Base-by-base conservation (phyloP, 768 basidiomycete species). In the Tricholomella constricta region DNA sequence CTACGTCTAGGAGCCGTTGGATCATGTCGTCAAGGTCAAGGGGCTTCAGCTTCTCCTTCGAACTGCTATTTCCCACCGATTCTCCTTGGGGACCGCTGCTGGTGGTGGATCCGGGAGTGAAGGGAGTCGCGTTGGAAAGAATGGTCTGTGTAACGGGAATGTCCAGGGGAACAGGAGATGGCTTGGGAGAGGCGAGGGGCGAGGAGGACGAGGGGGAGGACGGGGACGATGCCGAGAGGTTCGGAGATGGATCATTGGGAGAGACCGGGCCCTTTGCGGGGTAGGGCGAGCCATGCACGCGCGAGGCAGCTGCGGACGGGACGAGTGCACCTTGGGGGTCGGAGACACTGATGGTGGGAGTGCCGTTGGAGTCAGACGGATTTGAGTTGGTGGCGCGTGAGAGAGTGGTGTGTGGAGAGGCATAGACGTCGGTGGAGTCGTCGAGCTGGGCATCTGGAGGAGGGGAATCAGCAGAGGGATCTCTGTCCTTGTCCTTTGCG, bases 1-100 rank as follows among this genome's bases (percentile, higher is more conserved):
- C 97, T 6, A 97, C 94, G 62, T 98, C 95, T 59, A 99, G 78
- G 41, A 99, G 81, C 45, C 96, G 86, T 66, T 90, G 87, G 65
- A 99, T 98, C 91, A 98, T 97, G 70, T 98, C 95, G 72, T 98
- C 96, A 52, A 98, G 85, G 70, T 99, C 97, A 62, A 98, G 78
- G 41, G 82, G 84, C 66, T 80, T 85, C 54, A 77, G 74, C 70
- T 79, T 86, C 49, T 81, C 82, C 69, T 83, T 86, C 58, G 73
- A 64, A 46, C 67, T 77, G 20, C 72, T 73, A 48, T 77, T 80
- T 48, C 72, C 72, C 15, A 70, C 57, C 17, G 75, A 68, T 41
- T 78, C 78, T 41, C 75, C 77, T 29, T 65, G 72, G 19, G 69
- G 66, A 32, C 69, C 66, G 56, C 67, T 75, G 55, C 69, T 75